Evolutionary conservation across 441 rosid genomes (phyloP), one percentile per base, ranked within the genome.

Genomic region (Gossypium gossypioides): DNA sequence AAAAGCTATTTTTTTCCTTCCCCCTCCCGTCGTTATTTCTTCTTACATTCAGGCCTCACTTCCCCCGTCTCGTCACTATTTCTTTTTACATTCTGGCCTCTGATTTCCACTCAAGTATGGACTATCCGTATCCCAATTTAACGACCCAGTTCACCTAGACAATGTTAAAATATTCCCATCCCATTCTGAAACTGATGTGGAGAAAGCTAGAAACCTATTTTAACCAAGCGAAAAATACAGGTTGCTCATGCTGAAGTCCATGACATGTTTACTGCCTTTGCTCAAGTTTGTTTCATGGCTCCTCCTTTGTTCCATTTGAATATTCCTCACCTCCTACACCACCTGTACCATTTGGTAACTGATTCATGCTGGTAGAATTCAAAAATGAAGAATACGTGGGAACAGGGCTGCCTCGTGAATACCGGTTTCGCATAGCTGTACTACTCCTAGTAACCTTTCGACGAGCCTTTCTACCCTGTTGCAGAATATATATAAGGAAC

Each of bases 391-490:
- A 79, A 75, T 78, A 77, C 55, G 85, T 68, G 22, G 86, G 82
- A 84, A 78, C 85, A 72, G 83, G 84, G 83, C 86, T 88, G 80
- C 86, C 89, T 73, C 85, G 82, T 54, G 92, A 70, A 77, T 84
- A 73, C 77, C 90, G 87, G 78, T 81, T 93, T 85, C 86, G 93
- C 7, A 89, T 84, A 60, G 89, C 87, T 2, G 93, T 82, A 82
- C 86, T 85, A 65, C 93, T 91, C 84, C 97, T 86, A 25, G 91
- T 85, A 25, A 82, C 79, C 82, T 88, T 91, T 5, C 61, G 79
- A 3, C 95, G 91, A 57, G 98, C 91, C 87, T 89, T 91, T 84
- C 96, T 86, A 68, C 97, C 97, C 96, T 93, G 83, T 70, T 77
- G 50, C 21, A 37, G 4, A 19, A 15, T 42, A 16, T 32, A 4